Conservation (phyloP, 306 rosid species). For the Ceratonia siliqua region DNA sequence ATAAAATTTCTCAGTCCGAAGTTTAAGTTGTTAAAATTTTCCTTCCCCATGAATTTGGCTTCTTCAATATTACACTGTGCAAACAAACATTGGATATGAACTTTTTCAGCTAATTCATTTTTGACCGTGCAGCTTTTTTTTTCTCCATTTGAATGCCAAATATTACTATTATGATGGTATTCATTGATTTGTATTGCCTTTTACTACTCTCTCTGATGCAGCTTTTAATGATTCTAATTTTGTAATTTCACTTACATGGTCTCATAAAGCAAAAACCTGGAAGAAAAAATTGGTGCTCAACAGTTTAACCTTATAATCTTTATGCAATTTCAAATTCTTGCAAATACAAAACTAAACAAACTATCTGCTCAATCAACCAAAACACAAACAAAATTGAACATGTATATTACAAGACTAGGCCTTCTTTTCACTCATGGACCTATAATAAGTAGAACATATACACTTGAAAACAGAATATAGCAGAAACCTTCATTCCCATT, state of each 20-base stretch:
- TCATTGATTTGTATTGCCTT: neutral
- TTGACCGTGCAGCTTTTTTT: neutral
- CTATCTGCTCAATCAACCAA: neutral
- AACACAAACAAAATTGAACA: constrained; percentile 30
- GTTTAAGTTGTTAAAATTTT: too few relatives aligned
- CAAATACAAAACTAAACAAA: constrained; percentile 23
- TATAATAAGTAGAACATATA: neutral
- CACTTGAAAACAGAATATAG: constrained; percentile 2
- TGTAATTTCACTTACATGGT: neutral
- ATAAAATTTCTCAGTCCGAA: too few relatives aligned
- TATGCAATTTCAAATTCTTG: neutral
- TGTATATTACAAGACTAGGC: neutral
- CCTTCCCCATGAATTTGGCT: too few relatives aligned
- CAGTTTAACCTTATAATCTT: neutral
- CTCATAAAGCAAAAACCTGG: neutral
- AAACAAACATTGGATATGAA: too few relatives aligned
- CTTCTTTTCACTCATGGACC: neutral
- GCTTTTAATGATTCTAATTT: neutral
- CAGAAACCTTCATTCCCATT: constrained; percentile 56
- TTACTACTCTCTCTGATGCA: too few relatives aligned
- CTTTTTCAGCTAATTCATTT: neutral
- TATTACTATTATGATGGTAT: neutral
- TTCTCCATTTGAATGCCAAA: neutral
- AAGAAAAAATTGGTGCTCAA: neutral
- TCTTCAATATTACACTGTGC: neutral